phyloP scores from a whole-genome alignment of 768 basidiomycete genomes.

The Leccinum truebloodii region DNA sequence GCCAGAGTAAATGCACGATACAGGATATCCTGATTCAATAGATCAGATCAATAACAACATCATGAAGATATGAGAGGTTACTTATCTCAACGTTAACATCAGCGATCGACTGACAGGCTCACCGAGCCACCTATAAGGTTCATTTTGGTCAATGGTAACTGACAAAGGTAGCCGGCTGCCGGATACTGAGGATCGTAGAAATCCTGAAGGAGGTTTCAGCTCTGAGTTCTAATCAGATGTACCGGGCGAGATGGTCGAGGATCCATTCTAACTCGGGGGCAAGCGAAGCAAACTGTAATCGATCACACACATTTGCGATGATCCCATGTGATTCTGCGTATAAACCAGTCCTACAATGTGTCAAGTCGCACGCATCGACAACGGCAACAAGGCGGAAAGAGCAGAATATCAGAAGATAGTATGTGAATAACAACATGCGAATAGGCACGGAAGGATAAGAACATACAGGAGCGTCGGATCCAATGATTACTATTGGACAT shows the following conservation, averaged over 20 bases:
- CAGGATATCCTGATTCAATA: not conserved
- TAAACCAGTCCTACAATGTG: conserved; percentile 69
- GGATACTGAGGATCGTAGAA: too few relatives aligned
- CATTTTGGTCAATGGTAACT: conserved; percentile 58
- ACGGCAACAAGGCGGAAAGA: too few relatives aligned
- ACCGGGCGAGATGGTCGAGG: not conserved
- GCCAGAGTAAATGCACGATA: not conserved
- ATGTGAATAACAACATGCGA: not conserved
- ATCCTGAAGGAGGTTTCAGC: conserved; percentile 9
- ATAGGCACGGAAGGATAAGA: conserved; percentile 18
- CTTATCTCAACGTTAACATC: not conserved
- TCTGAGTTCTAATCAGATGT: too few relatives aligned
- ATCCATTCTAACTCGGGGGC: not conserved
- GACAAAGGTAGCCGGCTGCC: conserved; percentile 51
- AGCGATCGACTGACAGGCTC: conserved; percentile 61
- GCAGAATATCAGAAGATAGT: not conserved
- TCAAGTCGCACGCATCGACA: not conserved
- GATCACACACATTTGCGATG: conserved; percentile 67
- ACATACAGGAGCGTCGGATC: conserved; percentile 67
- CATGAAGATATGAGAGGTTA: not conserved
- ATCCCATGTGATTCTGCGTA: conserved; percentile 88
- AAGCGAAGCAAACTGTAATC: not conserved
- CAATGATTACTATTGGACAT: conserved; percentile 66
- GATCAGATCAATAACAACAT: not conserved
- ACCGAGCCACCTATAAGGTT: conserved; percentile 80